These are phyloP conservation scores for Lachnellula hyalina DNA, from an alignment of 2,329 filamentous ascomycete genomes.

Conservation along the genomic window DNA sequence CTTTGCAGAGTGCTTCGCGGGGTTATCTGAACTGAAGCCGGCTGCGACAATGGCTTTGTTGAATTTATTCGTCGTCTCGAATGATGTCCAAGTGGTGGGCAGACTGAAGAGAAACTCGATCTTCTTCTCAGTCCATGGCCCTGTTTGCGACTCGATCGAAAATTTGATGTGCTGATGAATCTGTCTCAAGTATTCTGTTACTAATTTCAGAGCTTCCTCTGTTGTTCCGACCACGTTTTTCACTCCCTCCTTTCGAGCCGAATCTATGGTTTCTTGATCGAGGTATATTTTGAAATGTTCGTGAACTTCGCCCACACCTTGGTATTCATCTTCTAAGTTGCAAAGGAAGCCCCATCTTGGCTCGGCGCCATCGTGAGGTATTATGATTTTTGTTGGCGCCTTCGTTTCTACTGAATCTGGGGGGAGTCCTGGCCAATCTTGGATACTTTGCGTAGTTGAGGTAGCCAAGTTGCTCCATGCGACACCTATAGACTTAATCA, in stretches of 20 bases:
- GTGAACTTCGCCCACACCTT: conserved; percentile 32
- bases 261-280: conserved; percentile 40
- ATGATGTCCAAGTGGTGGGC: conserved; percentile 50
- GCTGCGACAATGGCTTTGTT: conserved; percentile 41
- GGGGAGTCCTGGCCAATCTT: conserved; percentile 48
- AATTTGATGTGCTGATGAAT: conserved; percentile 46
- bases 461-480: conserved; percentile 33
- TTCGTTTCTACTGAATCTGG: conserved; percentile 50
- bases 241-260: conserved; percentile 40
- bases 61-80: conserved; percentile 47
- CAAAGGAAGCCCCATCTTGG: conserved; percentile 51
- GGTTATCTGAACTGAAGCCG: conserved; percentile 42
- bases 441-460: conserved; percentile 36
- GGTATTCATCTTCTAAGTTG: conserved; percentile 39
- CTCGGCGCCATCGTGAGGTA: conserved; percentile 37
- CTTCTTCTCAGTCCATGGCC: conserved; percentile 40
- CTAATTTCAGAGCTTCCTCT: conserved; percentile 41
- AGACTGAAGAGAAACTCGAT: conserved; percentile 53
- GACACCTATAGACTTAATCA: conserved; percentile 31
- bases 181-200: conserved; percentile 43
- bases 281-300: conserved; percentile 55
- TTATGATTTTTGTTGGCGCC: conserved; percentile 47
- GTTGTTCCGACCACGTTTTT: conserved; percentile 38
- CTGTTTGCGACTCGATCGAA: conserved; percentile 33
- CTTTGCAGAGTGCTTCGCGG: conserved; percentile 32